Evolutionary conservation across 2,329 filamentous ascomycete species (phyloP).

Genomic region (Ophiostoma perfectum): DNA sequence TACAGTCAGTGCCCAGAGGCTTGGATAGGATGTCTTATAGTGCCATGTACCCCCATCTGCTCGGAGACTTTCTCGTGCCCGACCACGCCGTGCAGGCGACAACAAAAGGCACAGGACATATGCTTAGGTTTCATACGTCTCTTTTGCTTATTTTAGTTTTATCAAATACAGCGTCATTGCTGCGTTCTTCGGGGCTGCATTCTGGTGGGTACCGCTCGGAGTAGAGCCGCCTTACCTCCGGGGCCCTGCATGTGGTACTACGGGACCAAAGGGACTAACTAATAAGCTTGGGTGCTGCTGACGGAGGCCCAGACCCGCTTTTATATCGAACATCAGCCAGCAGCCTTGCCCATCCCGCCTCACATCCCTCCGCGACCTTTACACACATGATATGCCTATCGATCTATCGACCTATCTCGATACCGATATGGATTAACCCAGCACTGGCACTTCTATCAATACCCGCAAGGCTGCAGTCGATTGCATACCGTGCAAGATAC

Average conservation of each 20-base stretch:
- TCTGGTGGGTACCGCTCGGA: neutral
- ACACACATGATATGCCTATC: neutral
- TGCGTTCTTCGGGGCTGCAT: neutral
- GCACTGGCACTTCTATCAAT: neutral
- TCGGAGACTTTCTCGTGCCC: too few species aligned
- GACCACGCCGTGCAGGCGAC: too few species aligned
- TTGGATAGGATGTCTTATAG: too few species aligned
- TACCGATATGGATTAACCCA: neutral
- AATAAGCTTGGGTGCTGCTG: neutral
- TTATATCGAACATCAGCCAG: constrained; percentile 6
- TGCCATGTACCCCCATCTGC: neutral
- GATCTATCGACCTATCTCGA: neutral
- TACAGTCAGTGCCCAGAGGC: too few species aligned
- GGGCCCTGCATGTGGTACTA: neutral
- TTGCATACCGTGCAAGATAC: neutral
- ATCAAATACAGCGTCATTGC: neutral
- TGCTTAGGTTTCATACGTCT: too few species aligned
- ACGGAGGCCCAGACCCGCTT: neutral
- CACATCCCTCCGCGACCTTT: neutral
- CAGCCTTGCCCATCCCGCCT: neutral
- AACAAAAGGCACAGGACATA: too few species aligned
- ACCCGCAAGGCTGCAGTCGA: neutral
- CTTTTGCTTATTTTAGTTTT: too few species aligned
- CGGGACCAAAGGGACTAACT: neutral
- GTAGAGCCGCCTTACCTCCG: constrained; percentile 8